phyloP scores from a whole-genome alignment of 2,329 filamentous ascomycete genomes.

The Aspergillus hiratsukae region DNA sequence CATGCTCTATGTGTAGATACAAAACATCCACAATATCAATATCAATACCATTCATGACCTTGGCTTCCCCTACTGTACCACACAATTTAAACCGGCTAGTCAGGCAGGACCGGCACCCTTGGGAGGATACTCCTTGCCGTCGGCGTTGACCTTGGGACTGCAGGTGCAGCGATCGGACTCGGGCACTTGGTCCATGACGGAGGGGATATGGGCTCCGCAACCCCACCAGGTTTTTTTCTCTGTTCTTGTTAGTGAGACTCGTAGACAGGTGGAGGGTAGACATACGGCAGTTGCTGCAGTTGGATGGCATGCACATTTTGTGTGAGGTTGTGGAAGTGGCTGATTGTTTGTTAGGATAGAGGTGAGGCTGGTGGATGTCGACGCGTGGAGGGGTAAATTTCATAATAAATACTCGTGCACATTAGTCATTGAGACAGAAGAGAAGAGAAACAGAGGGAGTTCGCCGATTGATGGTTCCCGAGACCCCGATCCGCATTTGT shows the following conservation, averaged over 20 bases:
- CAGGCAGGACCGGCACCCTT: slow-evolving; percentile 49
- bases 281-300: slow-evolving; percentile 61
- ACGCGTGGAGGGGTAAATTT: background rate
- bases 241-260: slow-evolving; percentile 21
- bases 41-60: background rate
- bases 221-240: slow-evolving; percentile 62
- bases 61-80: background rate
- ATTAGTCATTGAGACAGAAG: background rate
- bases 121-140: slow-evolving; percentile 61
- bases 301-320: slow-evolving; percentile 62
- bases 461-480: background rate
- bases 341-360: background rate
- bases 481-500: background rate
- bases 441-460: background rate
- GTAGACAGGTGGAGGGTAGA: slow-evolving; percentile 10
- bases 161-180: slow-evolving; percentile 61
- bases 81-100: slow-evolving; percentile 24
- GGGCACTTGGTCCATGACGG: slow-evolving; percentile 59
- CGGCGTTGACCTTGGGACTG: slow-evolving; percentile 57
- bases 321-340: background rate
- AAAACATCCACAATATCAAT: background rate
- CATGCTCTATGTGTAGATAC: background rate
- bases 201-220: slow-evolving; percentile 58
- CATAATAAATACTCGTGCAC: background rate
- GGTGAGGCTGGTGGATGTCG: background rate